Evolutionary conservation across 1,284 basidiomycete genomes (phyloP).

Genomic region (Phellopilus nigrolimitatus): DNA sequence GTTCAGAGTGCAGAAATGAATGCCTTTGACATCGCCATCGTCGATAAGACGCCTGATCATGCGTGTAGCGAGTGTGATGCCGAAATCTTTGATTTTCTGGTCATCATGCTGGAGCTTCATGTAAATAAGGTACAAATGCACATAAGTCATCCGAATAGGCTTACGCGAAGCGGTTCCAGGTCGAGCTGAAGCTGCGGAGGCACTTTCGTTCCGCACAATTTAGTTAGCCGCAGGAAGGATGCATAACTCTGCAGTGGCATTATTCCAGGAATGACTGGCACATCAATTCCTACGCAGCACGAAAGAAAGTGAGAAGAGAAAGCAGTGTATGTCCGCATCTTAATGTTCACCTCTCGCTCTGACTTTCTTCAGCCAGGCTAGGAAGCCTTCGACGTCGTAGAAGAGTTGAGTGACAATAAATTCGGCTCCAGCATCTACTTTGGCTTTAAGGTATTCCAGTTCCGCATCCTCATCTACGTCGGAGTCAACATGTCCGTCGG

Average conservation of each 20-base stretch:
- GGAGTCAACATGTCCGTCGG: conserved; percentile 84
- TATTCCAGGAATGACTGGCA: conserved; percentile 92
- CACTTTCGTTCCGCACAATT: conserved; percentile 81
- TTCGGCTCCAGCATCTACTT: conserved; percentile 93
- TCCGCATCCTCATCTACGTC: conserved; percentile 63
- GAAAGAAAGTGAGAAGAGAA: not conserved
- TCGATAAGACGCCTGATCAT: conserved; percentile 61
- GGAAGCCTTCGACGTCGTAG: conserved; percentile 87
- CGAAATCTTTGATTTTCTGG: conserved; percentile 87
- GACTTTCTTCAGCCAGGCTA: conserved; percentile 73
- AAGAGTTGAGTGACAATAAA: conserved; percentile 98
- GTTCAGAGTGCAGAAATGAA: conserved; percentile 97
- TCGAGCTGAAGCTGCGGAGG: conserved; percentile 67
- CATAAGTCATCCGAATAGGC: conserved; percentile 28
- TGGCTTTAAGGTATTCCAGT: conserved; percentile 76
- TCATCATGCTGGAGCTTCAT: conserved; percentile 78
- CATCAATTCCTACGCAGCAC: conserved; percentile 64
- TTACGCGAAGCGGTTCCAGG: conserved; percentile 76
- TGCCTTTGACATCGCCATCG: conserved; percentile 68
- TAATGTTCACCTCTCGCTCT: conserved; percentile 58
- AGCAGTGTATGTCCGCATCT: not conserved
- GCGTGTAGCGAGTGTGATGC: conserved; percentile 71
- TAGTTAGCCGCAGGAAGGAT: conserved; percentile 88
- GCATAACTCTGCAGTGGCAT: conserved; percentile 98
- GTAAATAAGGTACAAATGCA: conserved; percentile 22